Percentiles rank a stretch among this genome's conserved stretches.
These are phyloP conservation scores for Rhizopogon vinicolor DNA, from an alignment of 768 basidiomycete species.

Conservation along the genomic window DNA sequence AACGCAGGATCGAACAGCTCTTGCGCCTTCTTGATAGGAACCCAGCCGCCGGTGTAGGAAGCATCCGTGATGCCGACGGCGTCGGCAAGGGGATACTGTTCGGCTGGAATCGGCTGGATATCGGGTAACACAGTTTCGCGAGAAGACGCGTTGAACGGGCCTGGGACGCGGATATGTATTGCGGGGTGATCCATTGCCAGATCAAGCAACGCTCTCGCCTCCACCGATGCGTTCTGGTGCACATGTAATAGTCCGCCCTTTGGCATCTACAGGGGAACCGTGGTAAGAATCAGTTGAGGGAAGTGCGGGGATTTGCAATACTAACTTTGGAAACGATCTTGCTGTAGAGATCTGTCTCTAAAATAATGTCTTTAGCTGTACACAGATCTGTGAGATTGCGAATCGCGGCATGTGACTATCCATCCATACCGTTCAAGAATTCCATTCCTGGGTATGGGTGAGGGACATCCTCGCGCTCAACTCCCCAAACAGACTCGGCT, in stretches of 20 bases:
- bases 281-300: background rate
- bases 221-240: constrained; percentile 40
- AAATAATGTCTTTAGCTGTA: constrained; percentile 29
- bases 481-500: constrained; percentile 51
- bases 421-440: constrained; percentile 54
- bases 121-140: constrained; percentile 27
- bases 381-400: background rate
- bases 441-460: constrained; percentile 75
- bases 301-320: background rate
- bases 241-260: constrained; percentile 44
- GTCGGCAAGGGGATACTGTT: constrained; percentile 10
- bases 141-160: constrained; percentile 17
- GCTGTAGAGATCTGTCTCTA: constrained; percentile 33
- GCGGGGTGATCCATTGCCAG: constrained; percentile 34
- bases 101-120: constrained; percentile 29
- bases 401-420: background rate
- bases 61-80: constrained; percentile 21
- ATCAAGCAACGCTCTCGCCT: constrained; percentile 27
- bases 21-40: constrained; percentile 31
- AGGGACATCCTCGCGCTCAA: constrained; percentile 44
- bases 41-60: constrained; percentile 30
- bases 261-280: constrained; percentile 32
- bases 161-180: constrained; percentile 32
- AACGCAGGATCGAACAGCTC: constrained; percentile 28
- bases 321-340: constrained; percentile 32